A percentile compares a stretch with the other conserved stretches of the same genome.
Conservation (phyloP, 768 basidiomycete genomes). For the Termitomyces sp. region DNA sequence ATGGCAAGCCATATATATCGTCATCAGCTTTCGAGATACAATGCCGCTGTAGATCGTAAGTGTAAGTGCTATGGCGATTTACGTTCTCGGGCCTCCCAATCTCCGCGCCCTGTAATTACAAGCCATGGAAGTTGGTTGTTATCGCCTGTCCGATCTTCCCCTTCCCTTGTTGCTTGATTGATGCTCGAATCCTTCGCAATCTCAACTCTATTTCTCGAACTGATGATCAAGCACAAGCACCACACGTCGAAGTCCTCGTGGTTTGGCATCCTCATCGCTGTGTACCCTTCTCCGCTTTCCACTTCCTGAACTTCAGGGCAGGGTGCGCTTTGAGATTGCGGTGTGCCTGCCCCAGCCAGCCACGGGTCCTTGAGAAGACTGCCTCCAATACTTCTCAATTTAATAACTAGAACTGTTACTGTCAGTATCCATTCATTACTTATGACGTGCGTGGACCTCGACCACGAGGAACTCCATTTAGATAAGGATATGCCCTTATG, state of each 20-base stretch:
- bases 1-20: not conserved
- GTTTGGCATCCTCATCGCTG: not conserved
- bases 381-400: not conserved
- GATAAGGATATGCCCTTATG: not conserved
- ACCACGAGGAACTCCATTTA: not conserved
- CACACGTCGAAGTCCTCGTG: not conserved
- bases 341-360: not conserved
- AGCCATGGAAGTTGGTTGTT: not conserved
- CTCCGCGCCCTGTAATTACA: not conserved
- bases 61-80: not conserved
- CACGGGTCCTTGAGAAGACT: not conserved
- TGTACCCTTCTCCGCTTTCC: not conserved
- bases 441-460: not conserved
- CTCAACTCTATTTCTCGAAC: conserved; percentile 8
- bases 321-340: not conserved
- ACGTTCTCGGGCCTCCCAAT: not conserved
- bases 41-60: not conserved
- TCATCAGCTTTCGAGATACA: not conserved
- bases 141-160: not conserved
- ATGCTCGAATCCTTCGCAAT: not conserved
- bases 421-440: not conserved
- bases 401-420: not conserved
- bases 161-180: not conserved
- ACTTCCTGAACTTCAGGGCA: not conserved
- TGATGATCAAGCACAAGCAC: not conserved